Base-by-base conservation (phyloP, 148 eudicot genomes). In the Rhododendron vialii region DNA sequence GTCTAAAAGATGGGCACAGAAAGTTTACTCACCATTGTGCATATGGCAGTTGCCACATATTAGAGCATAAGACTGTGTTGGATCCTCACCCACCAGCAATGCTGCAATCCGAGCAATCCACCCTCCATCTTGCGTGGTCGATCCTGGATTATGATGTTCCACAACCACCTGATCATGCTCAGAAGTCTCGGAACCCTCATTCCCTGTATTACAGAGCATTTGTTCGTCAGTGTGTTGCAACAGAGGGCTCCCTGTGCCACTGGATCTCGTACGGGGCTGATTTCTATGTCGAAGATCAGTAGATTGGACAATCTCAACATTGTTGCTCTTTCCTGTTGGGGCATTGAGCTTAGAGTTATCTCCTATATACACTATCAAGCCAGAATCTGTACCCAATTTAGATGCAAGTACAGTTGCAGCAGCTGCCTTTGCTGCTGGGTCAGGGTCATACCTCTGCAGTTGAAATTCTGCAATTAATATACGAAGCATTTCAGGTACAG, bases 401-500 rank as follows among this genome's bases (percentile, higher is more conserved):
- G 98, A 94, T 48, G 99, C 98, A 88, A 97, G 95, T 85, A 97
- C 90, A 65, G 94, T 87, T 13, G 99, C 98, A 82, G 99, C 98
- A 74, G 98, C 99, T 89, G 98, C 99, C 88, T 96, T 94, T 36
- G 98, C 98, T 82, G 97, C 97, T 87, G 99, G 99, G 81, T 96
- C 98, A 7, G 99, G 91, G 90, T 96, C 98, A 88, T 95, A 95
- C 86, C 92, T 93, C 99, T 96, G 94, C 93, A 90, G 61, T 75
- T 75, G 76, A 84, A 79, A 86, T 69, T 84, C 53, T 7, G 24
- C 35, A 36, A 51, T 73, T 80, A 78, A 77, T 30, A 47, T 24
- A 84, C 33, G 4, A 26, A 57, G 69, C 82, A 87, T 36, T 65
- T 79, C 71, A 87, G 83, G 65, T 4, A 41, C 3, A 0, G 14